Evolutionary conservation across 805 yeast genomes (phyloP).

Genomic region (Metschnikowia sp.): DNA sequence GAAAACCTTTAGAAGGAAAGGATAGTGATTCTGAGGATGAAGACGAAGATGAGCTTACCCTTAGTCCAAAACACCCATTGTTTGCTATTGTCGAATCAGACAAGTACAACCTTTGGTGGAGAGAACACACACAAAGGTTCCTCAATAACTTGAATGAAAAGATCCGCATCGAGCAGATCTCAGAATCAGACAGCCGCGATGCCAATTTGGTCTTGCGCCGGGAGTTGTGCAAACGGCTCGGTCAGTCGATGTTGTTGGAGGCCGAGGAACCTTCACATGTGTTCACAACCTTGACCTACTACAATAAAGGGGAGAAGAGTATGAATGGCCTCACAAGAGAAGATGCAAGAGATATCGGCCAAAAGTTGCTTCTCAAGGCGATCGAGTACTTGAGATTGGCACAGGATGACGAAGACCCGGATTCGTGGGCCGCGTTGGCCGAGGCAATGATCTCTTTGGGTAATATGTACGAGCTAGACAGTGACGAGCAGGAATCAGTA

Average conservation of each 20-base stretch:
- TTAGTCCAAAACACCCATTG: constrained; percentile 56
- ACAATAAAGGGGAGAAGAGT: constrained; percentile 31
- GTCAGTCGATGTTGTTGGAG: constrained; percentile 60
- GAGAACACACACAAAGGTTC: constrained; percentile 38
- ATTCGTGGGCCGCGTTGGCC: constrained; percentile 78
- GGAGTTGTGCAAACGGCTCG: constrained; percentile 48
- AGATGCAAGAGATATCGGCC: constrained; percentile 50
- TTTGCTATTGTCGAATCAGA: constrained; percentile 38
- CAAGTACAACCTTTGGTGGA: constrained; percentile 55
- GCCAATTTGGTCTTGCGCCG: constrained; percentile 27
- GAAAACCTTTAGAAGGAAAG: constrained; percentile 42
- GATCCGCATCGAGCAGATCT: constrained; percentile 9
- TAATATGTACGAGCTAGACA: constrained; percentile 63
- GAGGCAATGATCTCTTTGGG: constrained; percentile 83
- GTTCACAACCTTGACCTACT: constrained; percentile 58
- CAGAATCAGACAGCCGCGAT: constrained; percentile 14
- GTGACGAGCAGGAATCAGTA: constrained; percentile 60
- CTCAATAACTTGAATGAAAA: constrained; percentile 29
- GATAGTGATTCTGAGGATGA: constrained; percentile 58
- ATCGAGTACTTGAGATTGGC: constrained; percentile 55
- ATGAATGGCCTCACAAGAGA: constrained; percentile 34
- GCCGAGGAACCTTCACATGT: constrained; percentile 59
- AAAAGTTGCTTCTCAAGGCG: constrained; percentile 49
- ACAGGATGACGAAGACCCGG: constrained; percentile 70
- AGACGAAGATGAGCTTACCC: constrained; percentile 32